Base-by-base conservation (phyloP, 176 grass and related monocot species). In the Aegilops tauschii region DNA sequence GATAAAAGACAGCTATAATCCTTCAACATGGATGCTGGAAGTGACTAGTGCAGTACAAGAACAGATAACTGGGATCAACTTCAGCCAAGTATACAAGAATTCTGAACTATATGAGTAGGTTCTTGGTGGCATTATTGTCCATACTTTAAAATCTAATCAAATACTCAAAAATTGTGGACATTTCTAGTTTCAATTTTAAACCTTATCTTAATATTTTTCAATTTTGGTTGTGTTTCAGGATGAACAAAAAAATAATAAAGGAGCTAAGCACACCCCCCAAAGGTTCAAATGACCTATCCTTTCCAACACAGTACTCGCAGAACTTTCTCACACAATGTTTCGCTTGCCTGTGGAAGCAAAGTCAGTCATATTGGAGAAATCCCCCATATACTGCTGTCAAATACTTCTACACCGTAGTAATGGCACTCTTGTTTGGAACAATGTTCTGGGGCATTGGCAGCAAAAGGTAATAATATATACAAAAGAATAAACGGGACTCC, bases 11-110 rank as follows among this genome's bases (percentile, higher is more conserved):
- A 90, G 94, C 18, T 97, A 92, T 80, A 97, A 97, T 62, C 94
- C 94, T 28, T 92, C 94, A 67, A 97, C 94, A 61, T 97, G 94
- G 94, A 97, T 97, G 94, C 64, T 97, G 84, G 94, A 97, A 83
- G 92, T 87, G 67, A 89, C 80, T 17, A 75, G 92, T 65, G 34
- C 63, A 73, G 90, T 40, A 77, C 94, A 97, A 66, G 94, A 97
- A 73, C 92, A 92, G 52, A 40, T 84, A 16, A 84, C 90, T 1
- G 85, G 86, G 11, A 69, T 92, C 61, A 75, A 84, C 84, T 97
- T 97, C 59, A 39, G 34, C 47, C 80, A 92, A 86, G 66, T 87
- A 78, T 97, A 94, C 83, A 94, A 39, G 61, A 83, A 83, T n/a
- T 97, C 94, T 17, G 83, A 89, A 71, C 30, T 97, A 36, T 90